A percentile compares a stretch with the other conserved stretches of the same genome.
Evolutionary conservation across 1,284 basidiomycete species (phyloP).

Genomic region (Ceratobasidium sp.): DNA sequence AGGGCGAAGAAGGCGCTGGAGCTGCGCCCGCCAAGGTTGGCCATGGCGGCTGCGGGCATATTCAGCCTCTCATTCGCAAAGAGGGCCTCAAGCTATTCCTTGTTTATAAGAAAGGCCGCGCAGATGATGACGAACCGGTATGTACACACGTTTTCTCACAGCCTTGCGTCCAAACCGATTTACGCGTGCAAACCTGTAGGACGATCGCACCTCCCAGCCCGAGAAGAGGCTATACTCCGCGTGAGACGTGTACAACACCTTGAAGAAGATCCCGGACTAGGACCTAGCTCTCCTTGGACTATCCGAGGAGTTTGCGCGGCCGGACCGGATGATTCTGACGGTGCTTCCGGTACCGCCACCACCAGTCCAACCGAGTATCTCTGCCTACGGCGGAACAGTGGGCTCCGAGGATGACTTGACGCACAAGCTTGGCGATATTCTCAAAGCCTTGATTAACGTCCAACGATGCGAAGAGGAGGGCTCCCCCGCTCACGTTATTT

Average conservation of each 20-base stretch:
- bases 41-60: conserved; percentile 95
- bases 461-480: conserved; percentile 96
- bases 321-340: conserved; percentile 99
- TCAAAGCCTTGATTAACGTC: conserved; percentile 94
- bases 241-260: conserved; percentile 89
- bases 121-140: conserved; percentile 85
- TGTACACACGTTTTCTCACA: conserved; percentile 55
- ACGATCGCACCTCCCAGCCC: conserved; percentile 85
- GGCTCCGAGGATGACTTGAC: conserved; percentile 98
- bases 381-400: conserved; percentile 95
- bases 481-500: conserved; percentile 94
- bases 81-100: conserved; percentile 96
- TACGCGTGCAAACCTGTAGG: conserved; percentile 61
- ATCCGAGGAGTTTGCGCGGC: conserved; percentile 94
- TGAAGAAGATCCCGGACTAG: conserved; percentile 92
- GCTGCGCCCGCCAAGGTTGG: conserved; percentile 76
- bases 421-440: conserved; percentile 97
- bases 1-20: conserved; percentile 79
- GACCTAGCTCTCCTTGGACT: conserved; percentile 95
- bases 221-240: conserved; percentile 92
- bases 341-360: conserved; percentile 98
- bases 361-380: conserved; percentile 96
- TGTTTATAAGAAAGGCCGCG: conserved; percentile 94
- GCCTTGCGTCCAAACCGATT: background rate
- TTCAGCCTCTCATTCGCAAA: conserved; percentile 92